Base-by-base conservation (phyloP, 2,329 filamentous ascomycete genomes). In the Neobulgaria alba region DNA sequence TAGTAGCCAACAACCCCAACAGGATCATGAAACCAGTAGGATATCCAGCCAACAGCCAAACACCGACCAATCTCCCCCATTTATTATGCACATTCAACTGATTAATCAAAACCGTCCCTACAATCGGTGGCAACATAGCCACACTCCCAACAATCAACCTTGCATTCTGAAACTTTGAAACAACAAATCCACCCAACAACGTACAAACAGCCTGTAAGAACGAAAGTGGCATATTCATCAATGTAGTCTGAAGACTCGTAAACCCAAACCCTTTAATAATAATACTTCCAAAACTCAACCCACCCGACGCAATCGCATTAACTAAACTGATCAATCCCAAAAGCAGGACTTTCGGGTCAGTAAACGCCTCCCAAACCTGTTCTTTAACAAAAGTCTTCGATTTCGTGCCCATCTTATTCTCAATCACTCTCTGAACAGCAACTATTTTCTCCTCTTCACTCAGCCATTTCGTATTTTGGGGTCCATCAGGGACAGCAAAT, bases 191-290 rank as follows among this genome's bases (percentile, higher is more conserved):
- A 12, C 7, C 23, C 12, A 26, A 7, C 7, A 26, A 7, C 23
- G 12, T 26, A 7, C 7, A 7, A 26, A 26, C 23, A 12, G 7
- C 7, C 23, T 26, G 7, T 26, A 12, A 7, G 23, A 7, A 7
- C 12, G 7, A 7, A 26, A 26, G 7, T 7, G 23, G 23, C 23
- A 26, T 7, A 26, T 7, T 26, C 23, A 26, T 7, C 7, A 26
- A 12, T 12, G 23, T 26, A 12, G 23, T 26, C 12, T 7, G 7
- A 12, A 85, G 71, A 10, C 71, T 66, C 0, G 71, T 73, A 60
- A 80, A 86, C 10, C 82, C 82, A 76, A 87, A 83, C 39, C 72
- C 67, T 30, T 67, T 61, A 10, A 82, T 63, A 48, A 82, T 77
- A 1, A 75, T n/a, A n/a, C n/a, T n/a, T n/a, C n/a, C n/a, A n/a